A percentile compares a stretch with the other conserved stretches of the same genome.
Conservation (phyloP, 2,329 filamentous ascomycete species). For the Trichoderma koningii region DNA sequence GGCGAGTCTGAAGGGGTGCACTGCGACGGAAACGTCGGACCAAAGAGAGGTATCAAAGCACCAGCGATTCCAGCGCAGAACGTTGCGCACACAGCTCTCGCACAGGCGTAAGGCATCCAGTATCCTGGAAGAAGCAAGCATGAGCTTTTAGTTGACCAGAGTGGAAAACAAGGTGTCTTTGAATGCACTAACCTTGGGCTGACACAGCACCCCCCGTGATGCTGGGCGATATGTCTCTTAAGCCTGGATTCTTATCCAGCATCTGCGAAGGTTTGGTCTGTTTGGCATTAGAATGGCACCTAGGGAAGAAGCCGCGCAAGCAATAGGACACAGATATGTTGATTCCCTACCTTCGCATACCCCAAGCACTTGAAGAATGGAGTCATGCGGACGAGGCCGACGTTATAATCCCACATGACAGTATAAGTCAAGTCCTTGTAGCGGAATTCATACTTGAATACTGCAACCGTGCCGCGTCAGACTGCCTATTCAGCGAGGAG, state of each 20-base stretch:
- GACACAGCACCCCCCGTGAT: slow-evolving; percentile 90
- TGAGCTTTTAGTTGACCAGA: not conserved
- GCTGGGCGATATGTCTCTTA: slow-evolving; percentile 87
- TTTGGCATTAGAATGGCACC: not conserved
- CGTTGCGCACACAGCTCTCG: slow-evolving; percentile 81
- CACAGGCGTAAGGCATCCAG: slow-evolving; percentile 92
- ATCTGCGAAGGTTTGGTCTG: slow-evolving; percentile 90
- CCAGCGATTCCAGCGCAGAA: slow-evolving; percentile 86
- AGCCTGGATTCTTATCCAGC: slow-evolving; percentile 72
- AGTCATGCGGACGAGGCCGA: slow-evolving; percentile 90
- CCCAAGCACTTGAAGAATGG: slow-evolving; percentile 90
- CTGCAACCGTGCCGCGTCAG: slow-evolving; percentile 45
- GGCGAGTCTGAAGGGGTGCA: slow-evolving; percentile 68
- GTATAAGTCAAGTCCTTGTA: slow-evolving; percentile 65
- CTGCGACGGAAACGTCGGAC: slow-evolving; percentile 71
- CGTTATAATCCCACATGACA: slow-evolving; percentile 97
- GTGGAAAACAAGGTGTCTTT: not conserved
- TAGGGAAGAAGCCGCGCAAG: not conserved
- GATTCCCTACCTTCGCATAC: slow-evolving; percentile 72
- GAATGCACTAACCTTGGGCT: slow-evolving; percentile 70
- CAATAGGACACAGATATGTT: slow-evolving; percentile 27
- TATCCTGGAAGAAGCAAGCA: slow-evolving; percentile 63
- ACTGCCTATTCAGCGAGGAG: not conserved
- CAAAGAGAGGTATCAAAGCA: slow-evolving; percentile 88
- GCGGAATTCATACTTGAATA: slow-evolving; percentile 82